phyloP scores from a whole-genome alignment of 805 yeast genomes.

The Nakazawaea pomicola region DNA sequence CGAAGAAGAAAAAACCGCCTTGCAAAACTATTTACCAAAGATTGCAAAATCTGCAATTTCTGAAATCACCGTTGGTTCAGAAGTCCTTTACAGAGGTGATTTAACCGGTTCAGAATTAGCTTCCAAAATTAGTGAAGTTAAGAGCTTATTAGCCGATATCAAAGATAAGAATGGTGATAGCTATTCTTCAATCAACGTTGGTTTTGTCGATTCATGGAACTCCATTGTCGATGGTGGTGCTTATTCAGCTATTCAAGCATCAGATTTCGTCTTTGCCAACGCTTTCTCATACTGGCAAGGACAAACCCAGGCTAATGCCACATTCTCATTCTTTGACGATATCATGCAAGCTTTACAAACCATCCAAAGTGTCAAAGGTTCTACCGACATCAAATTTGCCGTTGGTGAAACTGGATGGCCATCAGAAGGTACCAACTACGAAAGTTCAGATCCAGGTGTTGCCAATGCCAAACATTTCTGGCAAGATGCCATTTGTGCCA shows the following conservation, averaged over 20 bases:
- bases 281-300: conserved; percentile 99
- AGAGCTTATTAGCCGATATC: conserved; percentile 52
- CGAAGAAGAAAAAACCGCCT: conserved; percentile 67
- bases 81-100: conserved; percentile 90
- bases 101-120: conserved; percentile 74
- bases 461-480: conserved; percentile 76
- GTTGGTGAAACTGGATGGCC: conserved; percentile 99
- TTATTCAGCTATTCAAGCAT: conserved; percentile 65
- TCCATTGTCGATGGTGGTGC: conserved; percentile 76
- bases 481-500: conserved; percentile 86
- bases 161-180: conserved; percentile 79
- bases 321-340: conserved; percentile 92
- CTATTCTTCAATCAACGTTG: conserved; percentile 69
- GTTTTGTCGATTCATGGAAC: conserved; percentile 97
- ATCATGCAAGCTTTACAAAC: conserved; percentile 95
- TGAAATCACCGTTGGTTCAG: conserved; percentile 89
- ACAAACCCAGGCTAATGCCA: conserved; percentile 74
- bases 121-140: conserved; percentile 55
- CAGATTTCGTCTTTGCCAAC: conserved; percentile 86
- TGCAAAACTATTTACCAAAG: conserved; percentile 63
- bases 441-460: conserved; percentile 60
- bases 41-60: conserved; percentile 65
- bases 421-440: conserved; percentile 73
- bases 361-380: conserved; percentile 82
- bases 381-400: conserved; percentile 84